Base-by-base conservation (phyloP, 2,329 filamentous ascomycete genomes). In the Fusarium buxicola region DNA sequence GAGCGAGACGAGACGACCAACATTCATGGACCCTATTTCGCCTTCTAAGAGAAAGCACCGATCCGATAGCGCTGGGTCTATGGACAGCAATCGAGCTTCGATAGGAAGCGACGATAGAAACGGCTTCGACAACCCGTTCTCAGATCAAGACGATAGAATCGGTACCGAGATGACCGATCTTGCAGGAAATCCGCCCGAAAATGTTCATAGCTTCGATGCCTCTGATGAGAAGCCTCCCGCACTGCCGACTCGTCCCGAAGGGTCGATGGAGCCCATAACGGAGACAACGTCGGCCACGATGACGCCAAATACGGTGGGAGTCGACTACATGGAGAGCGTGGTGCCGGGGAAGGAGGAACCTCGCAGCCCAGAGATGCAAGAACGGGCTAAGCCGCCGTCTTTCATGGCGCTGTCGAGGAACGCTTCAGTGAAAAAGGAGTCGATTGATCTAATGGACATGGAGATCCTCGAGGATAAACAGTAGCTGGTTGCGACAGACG, bases 31-130 rank as follows among this genome's bases (percentile, higher is more conserved):
- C 24, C 76, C 78, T 3, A 73, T 81, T 5, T 81, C 80, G 1
- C 78, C 80, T 1, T 76, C 79, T 1, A 82, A 82, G 65, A 71
- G 80, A 40, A 81, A 81, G 41, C 80, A 82, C 43, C 74, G 80
- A 7, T 74, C 79, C 1, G 76, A 76, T n/a, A 83, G 81, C 53
- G 68, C 75, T 9, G 79, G 81, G 38, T 83, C 81, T 0, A 78
- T 83, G 74, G 77, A 77, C 8, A 82, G 76, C 10, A 82, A 82
- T 57, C 73, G 76, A 5, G 80, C 79, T 0, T 82, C 81, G 1
- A 50, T 78, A 5, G 78, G 78, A 0, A 81, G 79, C 47, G 78
- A 80, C n/a, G 75, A 75, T 7, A 63, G 66, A 41, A 70, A 56
- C 31, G 70, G 63, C 16, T 73, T 74, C 16, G 70, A 71, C n/a